Conservation (phyloP, 1,139 yeast genomes). For the Sporopachydermia cereana region DNA sequence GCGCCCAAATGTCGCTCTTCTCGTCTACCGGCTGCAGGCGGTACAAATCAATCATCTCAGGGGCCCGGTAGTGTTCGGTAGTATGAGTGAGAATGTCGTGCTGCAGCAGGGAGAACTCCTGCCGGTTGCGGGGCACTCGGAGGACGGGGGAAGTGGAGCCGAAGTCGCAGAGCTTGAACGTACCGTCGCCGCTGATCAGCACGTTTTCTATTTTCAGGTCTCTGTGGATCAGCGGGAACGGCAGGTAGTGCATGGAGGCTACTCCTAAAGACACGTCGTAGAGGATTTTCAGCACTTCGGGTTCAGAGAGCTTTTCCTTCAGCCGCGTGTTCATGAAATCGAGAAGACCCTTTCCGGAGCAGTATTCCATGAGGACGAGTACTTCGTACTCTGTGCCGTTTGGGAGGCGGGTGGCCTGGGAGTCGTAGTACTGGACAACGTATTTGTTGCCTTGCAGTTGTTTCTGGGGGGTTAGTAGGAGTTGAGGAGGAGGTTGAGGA, state of each 20-base stretch:
- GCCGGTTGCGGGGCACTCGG: constrained; percentile 52
- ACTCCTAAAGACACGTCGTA: constrained; percentile 55
- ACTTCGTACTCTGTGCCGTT: constrained; percentile 47
- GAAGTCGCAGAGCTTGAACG: constrained; percentile 64
- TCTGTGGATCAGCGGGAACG: constrained; percentile 50
- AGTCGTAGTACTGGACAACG: constrained; percentile 61
- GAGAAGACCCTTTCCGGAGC: constrained; percentile 58
- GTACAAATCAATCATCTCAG: constrained; percentile 71
- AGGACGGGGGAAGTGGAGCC: constrained; percentile 58
- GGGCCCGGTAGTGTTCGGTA: constrained; percentile 73
- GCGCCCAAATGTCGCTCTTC: constrained; percentile 75
- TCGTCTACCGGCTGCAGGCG: constrained; percentile 60
- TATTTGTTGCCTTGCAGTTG: constrained; percentile 41
- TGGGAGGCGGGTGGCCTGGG: constrained; percentile 60
- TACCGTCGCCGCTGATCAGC: constrained; percentile 41
- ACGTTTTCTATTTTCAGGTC: constrained; percentile 77
- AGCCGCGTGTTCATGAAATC: constrained; percentile 66
- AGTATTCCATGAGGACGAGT: constrained; percentile 64
- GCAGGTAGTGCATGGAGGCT: constrained; percentile 57
- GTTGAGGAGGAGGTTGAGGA: background rate
- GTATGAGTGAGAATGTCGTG: constrained; percentile 66
- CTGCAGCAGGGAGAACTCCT: constrained; percentile 47
- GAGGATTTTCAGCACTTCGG: constrained; percentile 56
- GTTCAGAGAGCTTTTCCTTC: constrained; percentile 48
- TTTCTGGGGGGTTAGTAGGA: constrained; percentile 24